Evolutionary conservation across 2,329 filamentous ascomycete genomes (phyloP), one percentile per base, ranked within the genome.

Genomic region (Dryadomyces sulphureus): DNA sequence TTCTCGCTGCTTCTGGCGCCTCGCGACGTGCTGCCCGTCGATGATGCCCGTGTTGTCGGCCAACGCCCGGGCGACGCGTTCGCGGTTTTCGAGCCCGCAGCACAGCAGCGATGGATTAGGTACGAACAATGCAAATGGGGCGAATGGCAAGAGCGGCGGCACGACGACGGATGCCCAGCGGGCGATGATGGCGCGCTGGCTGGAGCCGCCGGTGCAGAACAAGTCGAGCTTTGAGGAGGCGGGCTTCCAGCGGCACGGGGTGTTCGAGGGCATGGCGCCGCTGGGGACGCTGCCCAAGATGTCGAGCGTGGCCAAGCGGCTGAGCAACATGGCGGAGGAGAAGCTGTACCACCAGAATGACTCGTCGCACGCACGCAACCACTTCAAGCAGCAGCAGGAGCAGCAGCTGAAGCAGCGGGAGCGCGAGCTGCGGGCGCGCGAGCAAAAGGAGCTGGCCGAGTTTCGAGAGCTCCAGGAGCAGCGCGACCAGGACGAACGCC

Each of bases 251-350:
- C 72, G 81, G 42, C 77, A 79, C 60, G 84, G 84, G 52, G 84
- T 93, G 17, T 68, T 93, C 48, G 81, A 85, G 62, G 81, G 81
- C 56, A 94, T 94, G 88, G 80, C 79, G 45, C 81, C 88, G 22
- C 66, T 94, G 47, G 88, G 88, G 36, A 73, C 79, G 46, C 69
- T 79, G 54, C 88, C 88, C 12, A 77, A 75, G 62, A 72, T 70
- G 20, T 64, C 72, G 11, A 47, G 17, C 41, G 73, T 77, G 58
- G 67, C 79, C 53, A 77, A 78, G 60, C 54, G 47, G 53, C 21
- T 52, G 27, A 50, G 20, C 44, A 47, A 38, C 17, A 40, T 48
- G 9, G 24, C 35, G 9, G 52, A 51, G 27, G 52, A 53, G 24
- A 48, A 49, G 25, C 22, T 27, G 11, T 50, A 49, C 30, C 35